Evolutionary conservation across 208 protist genomes (phyloP).

Genomic region (Novymonas esmeraldas): DNA sequence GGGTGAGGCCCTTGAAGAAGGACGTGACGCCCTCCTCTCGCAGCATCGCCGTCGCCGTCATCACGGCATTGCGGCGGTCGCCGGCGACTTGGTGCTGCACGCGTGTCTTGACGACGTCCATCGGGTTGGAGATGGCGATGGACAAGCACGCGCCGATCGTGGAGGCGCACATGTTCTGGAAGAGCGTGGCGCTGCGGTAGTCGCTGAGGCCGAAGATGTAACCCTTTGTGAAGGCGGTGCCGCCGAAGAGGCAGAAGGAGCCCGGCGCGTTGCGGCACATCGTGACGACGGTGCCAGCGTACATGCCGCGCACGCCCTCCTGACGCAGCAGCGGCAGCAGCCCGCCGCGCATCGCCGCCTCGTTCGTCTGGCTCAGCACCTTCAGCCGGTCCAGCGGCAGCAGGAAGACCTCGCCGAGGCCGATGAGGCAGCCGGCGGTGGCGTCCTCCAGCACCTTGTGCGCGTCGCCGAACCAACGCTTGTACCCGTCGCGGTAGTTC

Average conservation of each 20-base stretch:
- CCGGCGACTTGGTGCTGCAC: conserved; percentile 80
- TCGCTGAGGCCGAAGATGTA: conserved; percentile 82
- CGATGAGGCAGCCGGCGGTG: conserved; percentile 84
- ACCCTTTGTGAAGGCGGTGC: conserved; percentile 88
- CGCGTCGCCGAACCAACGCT: conserved; percentile 51
- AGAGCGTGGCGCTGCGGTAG: conserved; percentile 72
- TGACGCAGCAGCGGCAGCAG: conserved; percentile 67
- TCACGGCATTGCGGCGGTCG: conserved; percentile 47
- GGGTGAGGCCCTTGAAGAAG: conserved; percentile 91
- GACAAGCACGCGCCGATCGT: conserved; percentile 80
- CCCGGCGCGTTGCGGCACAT: conserved; percentile 90
- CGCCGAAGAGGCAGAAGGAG: conserved; percentile 92
- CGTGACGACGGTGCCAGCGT: conserved; percentile 83
- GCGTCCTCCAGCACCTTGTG: conserved; percentile 77
- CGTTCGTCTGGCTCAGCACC: conserved; percentile 92
- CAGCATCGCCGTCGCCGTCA: conserved; percentile 54
- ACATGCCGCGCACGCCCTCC: conserved; percentile 87
- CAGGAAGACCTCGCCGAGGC: conserved; percentile 87
- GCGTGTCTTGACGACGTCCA: conserved; percentile 95
- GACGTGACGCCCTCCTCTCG: conserved; percentile 78
- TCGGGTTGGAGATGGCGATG: conserved; percentile 89
- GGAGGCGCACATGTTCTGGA: conserved; percentile 88
- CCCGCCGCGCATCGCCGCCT: conserved; percentile 62
- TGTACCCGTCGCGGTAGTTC: conserved; percentile 51
- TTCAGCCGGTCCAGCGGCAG: conserved; percentile 92